These are phyloP conservation scores for sunflower (Helianthus annuus) DNA, from an alignment of 129 eudicot genomes.

Conservation along the genomic window DNA sequence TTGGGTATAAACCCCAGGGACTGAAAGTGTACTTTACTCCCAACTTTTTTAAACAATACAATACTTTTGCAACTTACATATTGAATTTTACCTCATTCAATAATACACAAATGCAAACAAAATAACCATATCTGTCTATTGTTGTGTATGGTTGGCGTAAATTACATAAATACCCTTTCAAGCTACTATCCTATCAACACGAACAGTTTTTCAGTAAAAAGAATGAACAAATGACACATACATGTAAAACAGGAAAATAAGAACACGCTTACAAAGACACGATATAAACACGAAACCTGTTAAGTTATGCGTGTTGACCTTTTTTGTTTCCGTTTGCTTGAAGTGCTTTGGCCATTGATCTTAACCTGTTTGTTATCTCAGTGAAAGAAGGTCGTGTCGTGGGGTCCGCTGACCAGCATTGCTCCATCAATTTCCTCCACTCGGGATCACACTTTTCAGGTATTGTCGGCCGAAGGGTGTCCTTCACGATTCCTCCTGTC, in stretches of 20 bases:
- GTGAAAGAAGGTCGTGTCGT: constrained; percentile 73
- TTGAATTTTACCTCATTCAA: background rate
- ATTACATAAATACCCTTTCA: constrained; percentile 27
- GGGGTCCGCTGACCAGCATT: constrained; percentile 82
- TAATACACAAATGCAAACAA: constrained; percentile 18
- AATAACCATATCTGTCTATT: constrained; percentile 14
- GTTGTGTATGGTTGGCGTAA: constrained; percentile 12
- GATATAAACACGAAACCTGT: constrained; percentile 14
- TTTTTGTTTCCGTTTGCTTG: constrained; percentile 44
- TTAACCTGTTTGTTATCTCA: constrained; percentile 57
- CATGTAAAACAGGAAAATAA: constrained; percentile 16
- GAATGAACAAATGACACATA: constrained; percentile 38
- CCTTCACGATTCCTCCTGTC: constrained; percentile 83
- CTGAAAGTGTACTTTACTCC: no score
- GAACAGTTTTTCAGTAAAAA: constrained; percentile 19
- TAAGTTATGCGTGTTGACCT: constrained; percentile 23
- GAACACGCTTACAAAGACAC: constrained; percentile 24
- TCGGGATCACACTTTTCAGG: constrained; percentile 77
- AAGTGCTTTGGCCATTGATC: constrained; percentile 57
- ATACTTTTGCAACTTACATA: background rate
- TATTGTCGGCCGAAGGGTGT: constrained; percentile 78
- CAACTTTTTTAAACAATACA: no score
- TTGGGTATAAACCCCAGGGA: no score
- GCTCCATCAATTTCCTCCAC: constrained; percentile 86
- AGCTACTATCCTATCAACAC: constrained; percentile 23